phyloP scores from a whole-genome alignment of 148 eudicot species.

The Rhododendron williamsianum region DNA sequence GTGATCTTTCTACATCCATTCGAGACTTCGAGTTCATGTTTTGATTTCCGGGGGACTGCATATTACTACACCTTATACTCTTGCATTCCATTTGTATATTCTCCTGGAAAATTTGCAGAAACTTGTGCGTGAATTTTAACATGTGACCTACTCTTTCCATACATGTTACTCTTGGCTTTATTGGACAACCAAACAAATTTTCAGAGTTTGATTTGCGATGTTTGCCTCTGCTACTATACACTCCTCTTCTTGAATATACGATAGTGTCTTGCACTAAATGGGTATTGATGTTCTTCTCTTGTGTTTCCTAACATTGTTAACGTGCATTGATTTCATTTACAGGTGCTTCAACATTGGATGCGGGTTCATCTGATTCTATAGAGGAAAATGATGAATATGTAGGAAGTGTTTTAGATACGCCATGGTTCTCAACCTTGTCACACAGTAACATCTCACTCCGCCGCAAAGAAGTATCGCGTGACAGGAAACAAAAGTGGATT shows the following conservation, averaged over 20 bases:
- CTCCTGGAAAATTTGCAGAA: not conserved
- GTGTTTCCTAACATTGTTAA: not conserved
- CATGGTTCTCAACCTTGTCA: conserved; percentile 36
- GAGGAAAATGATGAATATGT: conserved; percentile 11
- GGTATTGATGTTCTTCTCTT: not conserved
- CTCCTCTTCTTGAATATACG: not conserved
- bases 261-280: not conserved
- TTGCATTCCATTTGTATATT: not conserved
- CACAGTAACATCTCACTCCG: conserved; percentile 27
- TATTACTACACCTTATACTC: not conserved
- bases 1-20: not conserved
- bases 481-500: conserved; percentile 64
- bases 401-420: conserved; percentile 21
- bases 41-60: not conserved
- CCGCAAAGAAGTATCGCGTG: conserved; percentile 53
- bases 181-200: not conserved
- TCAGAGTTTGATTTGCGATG: not conserved
- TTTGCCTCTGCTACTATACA: no score
- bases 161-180: not conserved
- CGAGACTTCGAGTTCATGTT: not conserved
- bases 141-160: not conserved
- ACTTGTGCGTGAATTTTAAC: not conserved
- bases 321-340: conserved; percentile 11
- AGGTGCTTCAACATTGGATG: conserved; percentile 19
- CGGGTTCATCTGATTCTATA: conserved; percentile 15